phyloP scores from a whole-genome alignment of 768 basidiomycete species.

The Boletus reticulatus region DNA sequence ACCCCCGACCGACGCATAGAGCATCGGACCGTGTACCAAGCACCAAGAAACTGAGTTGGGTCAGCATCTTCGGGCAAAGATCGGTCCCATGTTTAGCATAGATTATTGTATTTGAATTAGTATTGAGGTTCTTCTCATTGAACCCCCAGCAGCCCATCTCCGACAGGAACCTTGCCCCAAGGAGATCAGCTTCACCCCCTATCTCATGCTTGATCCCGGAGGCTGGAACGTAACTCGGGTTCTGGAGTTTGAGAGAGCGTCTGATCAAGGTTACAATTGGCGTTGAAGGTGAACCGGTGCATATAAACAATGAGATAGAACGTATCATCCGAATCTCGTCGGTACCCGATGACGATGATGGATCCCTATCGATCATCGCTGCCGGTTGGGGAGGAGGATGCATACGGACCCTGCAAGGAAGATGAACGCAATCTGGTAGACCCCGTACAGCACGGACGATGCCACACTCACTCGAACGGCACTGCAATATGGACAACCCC shows the following conservation, averaged over 20 bases:
- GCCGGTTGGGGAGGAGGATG: too few species aligned
- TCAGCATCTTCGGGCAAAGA: not conserved
- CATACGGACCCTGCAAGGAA: not conserved
- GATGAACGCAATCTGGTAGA: not conserved
- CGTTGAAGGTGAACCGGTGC: not conserved
- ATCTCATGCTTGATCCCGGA: not conserved
- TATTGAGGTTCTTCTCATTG: not conserved
- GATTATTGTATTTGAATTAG: constrained; percentile 1
- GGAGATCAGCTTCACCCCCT: not conserved
- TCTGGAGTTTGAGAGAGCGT: not conserved
- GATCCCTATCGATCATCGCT: not conserved
- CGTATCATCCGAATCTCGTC: constrained; percentile 1
- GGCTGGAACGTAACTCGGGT: not conserved
- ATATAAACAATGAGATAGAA: constrained; percentile 9
- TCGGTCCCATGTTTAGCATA: not conserved
- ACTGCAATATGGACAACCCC: too few species aligned
- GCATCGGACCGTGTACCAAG: not conserved
- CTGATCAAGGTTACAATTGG: not conserved
- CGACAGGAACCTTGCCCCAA: not conserved
- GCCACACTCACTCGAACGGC: not conserved
- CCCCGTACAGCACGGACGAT: constrained; percentile 1
- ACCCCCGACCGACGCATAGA: not conserved
- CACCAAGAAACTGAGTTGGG: not conserved
- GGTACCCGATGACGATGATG: not conserved
- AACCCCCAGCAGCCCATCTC: not conserved